A percentile compares a stretch with the other conserved stretches of the same genome.
Evolutionary conservation across 169 alveolate genomes (phyloP).

Genomic region (Plasmodium malariae): DNA sequence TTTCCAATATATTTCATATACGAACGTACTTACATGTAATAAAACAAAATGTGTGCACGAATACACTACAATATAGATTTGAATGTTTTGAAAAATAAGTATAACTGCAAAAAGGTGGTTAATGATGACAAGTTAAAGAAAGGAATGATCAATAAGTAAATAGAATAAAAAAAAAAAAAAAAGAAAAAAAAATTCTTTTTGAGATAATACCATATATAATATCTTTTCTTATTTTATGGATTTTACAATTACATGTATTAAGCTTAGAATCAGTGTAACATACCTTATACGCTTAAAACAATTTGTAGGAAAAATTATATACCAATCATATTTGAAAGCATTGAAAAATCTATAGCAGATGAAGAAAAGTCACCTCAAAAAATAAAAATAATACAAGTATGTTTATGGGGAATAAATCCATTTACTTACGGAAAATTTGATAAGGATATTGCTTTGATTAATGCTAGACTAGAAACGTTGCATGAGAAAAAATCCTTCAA

Average conservation of each 20-base stretch:
- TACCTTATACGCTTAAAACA: background rate
- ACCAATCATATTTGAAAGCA: slow-evolving; percentile 36
- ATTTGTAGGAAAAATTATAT: slow-evolving; percentile 44
- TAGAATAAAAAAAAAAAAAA: slow-evolving; percentile 7
- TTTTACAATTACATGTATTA: too few relatives aligned
- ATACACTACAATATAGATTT: slow-evolving; percentile 40
- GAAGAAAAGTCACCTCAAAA: background rate
- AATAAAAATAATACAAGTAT: slow-evolving; percentile 18
- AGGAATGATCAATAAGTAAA: slow-evolving; percentile 56
- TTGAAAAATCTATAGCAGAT: slow-evolving; percentile 16
- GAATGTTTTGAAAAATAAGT: slow-evolving; percentile 21
- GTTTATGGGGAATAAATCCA: slow-evolving; percentile 56
- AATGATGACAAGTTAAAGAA: slow-evolving; percentile 39
- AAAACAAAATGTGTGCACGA: slow-evolving; percentile 48
- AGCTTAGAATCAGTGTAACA: slow-evolving; percentile 1
- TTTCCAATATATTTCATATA: too few relatives aligned
- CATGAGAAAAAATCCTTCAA: slow-evolving; percentile 48
- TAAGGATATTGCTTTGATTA: slow-evolving; percentile 41
- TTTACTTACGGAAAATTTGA: slow-evolving; percentile 19
- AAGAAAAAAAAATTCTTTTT: too few relatives aligned
- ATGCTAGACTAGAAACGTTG: slow-evolving; percentile 35
- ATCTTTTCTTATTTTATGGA: too few relatives aligned
- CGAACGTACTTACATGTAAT: too few relatives aligned
- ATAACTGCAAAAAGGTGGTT: slow-evolving; percentile 30
- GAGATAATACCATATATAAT: too few relatives aligned